Conservation (phyloP, 2,329 filamentous ascomycete species). For the Exophiala dermatitidis region DNA sequence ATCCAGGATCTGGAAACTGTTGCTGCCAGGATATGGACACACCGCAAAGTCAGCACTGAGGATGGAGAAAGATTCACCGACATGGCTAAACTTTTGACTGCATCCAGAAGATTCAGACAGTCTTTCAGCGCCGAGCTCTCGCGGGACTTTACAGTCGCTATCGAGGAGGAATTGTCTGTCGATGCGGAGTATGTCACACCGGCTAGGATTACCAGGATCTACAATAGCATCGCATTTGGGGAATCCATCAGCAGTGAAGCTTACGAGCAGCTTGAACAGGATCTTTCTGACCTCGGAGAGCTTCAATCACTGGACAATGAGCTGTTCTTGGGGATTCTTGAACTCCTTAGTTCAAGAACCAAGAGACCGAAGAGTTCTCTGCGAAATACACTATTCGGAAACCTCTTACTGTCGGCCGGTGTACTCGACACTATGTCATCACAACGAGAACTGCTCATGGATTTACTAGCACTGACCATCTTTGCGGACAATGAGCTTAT, state of each 20-base stretch:
- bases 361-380: conserved; percentile 28
- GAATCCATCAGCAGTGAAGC: conserved; percentile 77
- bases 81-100: conserved; percentile 58
- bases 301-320: conserved; percentile 42
- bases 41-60: conserved; percentile 37
- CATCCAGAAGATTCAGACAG: conserved; percentile 63
- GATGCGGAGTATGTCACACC: conserved; percentile 62
- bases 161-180: conserved; percentile 67
- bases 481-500: conserved; percentile 82
- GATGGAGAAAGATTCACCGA: conserved; percentile 48
- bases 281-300: conserved; percentile 60
- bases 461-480: conserved; percentile 72
- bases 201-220: conserved; percentile 70
- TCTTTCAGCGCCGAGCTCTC: conserved; percentile 63
- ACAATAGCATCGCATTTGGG: conserved; percentile 69
- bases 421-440: conserved; percentile 70
- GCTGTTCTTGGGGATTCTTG: conserved; percentile 46
- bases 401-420: conserved; percentile 56
- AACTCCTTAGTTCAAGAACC: conserved; percentile 37
- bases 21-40: conserved; percentile 35
- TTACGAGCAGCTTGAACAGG: conserved; percentile 60
- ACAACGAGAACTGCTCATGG: conserved; percentile 67
- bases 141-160: conserved; percentile 58
- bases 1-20: conserved; percentile 33
- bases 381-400: conserved; percentile 20